Base-by-base conservation (phyloP, 176 grass and related monocot genomes). In the Oryza meridionalis region DNA sequence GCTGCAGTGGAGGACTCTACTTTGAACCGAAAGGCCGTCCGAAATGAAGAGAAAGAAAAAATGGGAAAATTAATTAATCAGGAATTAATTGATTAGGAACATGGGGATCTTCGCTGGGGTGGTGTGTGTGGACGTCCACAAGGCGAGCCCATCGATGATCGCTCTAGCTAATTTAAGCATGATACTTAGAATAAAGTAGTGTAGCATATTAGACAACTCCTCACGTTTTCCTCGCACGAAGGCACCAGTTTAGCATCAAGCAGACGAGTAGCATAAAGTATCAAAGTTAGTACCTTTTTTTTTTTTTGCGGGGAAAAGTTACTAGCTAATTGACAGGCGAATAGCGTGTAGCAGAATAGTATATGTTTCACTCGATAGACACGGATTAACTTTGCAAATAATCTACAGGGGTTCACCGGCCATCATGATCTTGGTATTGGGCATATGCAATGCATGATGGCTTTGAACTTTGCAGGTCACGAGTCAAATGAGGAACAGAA, bases 1-100 rank as follows among this genome's bases (percentile, higher is more conserved):
- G 21, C 21, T 16, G 6, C 7, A 27, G 12, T 73, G 71, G 44
- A 73, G 71, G 44, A 73, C 44, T 49, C 7, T 43, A 50, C 46
- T 73, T 12, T 8, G 24, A 15, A 49, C 71, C 44, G 71, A 73
- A 50, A 73, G 44, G 71, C 12, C 25, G 71, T 73, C 71, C 69
- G n/a, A 72, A 25, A 45, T 45, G 5, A 45, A 26, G 44, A 29
- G 4, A 73, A 46, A 26, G 24, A 9, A 73, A 45, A 11, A 17
- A 16, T 11, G 8, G n/a, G 8, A 21, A 58, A 40, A 58, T n/a
- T 58, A 58, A 58, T n/a, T n/a, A 24, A 24, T 24, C 22, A 2
- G 11, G 12, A 72, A 58, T 58, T n/a, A 58, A 58, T n/a, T n/a
- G n/a, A 24, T 24, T 62, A 2, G n/a, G 12, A 72, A 10, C 44